These are phyloP conservation scores for Remersonia thermophila DNA, from an alignment of 2,329 filamentous ascomycete genomes.

Conservation along the genomic window DNA sequence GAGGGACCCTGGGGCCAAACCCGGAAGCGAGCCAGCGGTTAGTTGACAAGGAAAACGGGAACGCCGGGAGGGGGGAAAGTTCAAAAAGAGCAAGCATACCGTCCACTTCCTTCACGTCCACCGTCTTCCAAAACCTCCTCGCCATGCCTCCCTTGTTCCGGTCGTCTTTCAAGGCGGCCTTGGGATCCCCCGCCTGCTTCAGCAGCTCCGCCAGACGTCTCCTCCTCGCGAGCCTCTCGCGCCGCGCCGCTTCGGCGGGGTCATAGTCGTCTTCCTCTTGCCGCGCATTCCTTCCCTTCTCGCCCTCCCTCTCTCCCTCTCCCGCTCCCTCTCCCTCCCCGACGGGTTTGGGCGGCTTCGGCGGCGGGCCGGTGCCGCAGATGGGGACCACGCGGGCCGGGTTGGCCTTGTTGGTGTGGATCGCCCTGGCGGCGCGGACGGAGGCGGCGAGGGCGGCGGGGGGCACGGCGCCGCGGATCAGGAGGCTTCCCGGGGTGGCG, in stretches of 20 bases:
- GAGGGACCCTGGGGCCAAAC: constrained; percentile 31
- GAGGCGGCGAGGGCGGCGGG: too few species aligned
- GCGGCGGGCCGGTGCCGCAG: constrained; percentile 36
- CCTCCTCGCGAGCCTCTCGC: constrained; percentile 34
- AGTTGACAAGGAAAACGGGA: neutral
- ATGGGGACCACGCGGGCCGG: constrained; percentile 18
- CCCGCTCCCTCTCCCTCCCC: constrained; percentile 15
- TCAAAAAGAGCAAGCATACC: too few species aligned
- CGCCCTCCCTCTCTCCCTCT: too few species aligned
- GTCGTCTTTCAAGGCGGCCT: constrained; percentile 22
- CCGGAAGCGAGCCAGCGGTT: too few species aligned
- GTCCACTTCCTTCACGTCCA: constrained; percentile 53
- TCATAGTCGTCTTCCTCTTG: neutral
- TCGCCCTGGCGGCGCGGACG: constrained; percentile 3
- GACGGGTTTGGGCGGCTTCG: constrained; percentile 37
- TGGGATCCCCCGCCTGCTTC: constrained; percentile 35
- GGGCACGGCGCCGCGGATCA: too few species aligned
- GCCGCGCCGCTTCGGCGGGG: constrained; percentile 19
- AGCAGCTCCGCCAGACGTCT: constrained; percentile 43
- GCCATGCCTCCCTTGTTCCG: constrained; percentile 29
- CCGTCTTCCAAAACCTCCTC: constrained; percentile 80
- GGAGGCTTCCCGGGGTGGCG: too few species aligned
- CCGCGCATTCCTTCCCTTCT: too few species aligned
- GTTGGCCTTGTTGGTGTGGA: constrained; percentile 16
- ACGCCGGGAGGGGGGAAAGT: neutral